These are phyloP conservation scores for Alternaria novae-zelandiae DNA, from an alignment of 2,329 filamentous ascomycete genomes.

Conservation along the genomic window DNA sequence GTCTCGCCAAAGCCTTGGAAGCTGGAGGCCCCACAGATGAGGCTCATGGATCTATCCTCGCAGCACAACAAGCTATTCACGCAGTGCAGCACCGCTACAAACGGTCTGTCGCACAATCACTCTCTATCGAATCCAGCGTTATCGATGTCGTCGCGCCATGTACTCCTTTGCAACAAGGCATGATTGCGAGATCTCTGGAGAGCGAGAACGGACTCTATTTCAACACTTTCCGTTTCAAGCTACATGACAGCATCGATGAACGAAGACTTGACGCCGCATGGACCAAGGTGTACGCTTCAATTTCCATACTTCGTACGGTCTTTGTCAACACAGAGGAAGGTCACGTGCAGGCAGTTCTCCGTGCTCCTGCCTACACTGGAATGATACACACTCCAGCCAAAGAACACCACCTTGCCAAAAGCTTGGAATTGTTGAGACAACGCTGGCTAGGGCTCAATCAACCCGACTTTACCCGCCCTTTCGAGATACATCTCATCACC, in stretches of 20 bases:
- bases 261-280: conserved; percentile 64
- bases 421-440: conserved; percentile 47
- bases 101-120: conserved; percentile 57
- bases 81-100: conserved; percentile 70
- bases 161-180: conserved; percentile 84
- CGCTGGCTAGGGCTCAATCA: conserved; percentile 64
- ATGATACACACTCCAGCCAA: conserved; percentile 23
- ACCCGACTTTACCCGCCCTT: conserved; percentile 57
- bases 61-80: conserved; percentile 65
- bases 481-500: conserved; percentile 58
- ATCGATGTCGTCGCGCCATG: conserved; percentile 82
- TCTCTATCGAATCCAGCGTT: conserved; percentile 59
- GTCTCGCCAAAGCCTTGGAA: conserved; percentile 47
- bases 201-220: conserved; percentile 71
- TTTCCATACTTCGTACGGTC: conserved; percentile 72
- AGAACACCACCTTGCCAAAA: conserved; percentile 23
- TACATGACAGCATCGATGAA: conserved; percentile 57
- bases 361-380: conserved; percentile 37
- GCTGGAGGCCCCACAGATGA: conserved; percentile 1
- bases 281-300: conserved; percentile 56
- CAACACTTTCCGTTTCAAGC: conserved; percentile 70
- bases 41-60: conserved; percentile 47
- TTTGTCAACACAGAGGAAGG: conserved; percentile 79
- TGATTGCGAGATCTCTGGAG: conserved; percentile 74
- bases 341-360: conserved; percentile 74